A percentile compares a stretch with the other conserved stretches of the same genome.
phyloP scores from a whole-genome alignment of 2,329 filamentous ascomycete species.

The Aspergillus tamarii region DNA sequence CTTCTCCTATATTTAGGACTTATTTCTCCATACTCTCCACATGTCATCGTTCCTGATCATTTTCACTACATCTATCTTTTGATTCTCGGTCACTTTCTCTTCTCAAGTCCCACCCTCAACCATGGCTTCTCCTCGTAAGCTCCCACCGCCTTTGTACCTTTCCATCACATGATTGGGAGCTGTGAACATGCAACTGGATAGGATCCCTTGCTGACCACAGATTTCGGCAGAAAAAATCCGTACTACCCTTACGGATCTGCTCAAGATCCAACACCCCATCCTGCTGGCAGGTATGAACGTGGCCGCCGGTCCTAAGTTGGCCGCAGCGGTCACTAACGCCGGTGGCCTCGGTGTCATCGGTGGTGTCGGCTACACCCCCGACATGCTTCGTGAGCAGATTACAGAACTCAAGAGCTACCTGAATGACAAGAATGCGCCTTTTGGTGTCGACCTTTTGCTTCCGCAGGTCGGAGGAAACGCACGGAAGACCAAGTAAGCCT shows the following conservation, averaged over 20 bases:
- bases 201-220: slow-evolving; percentile 27
- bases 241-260: slow-evolving; percentile 90
- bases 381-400: slow-evolving; percentile 95
- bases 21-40: slow-evolving; percentile 1
- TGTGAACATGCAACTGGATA: slow-evolving; percentile 12
- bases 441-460: slow-evolving; percentile 62
- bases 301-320: slow-evolving; percentile 92
- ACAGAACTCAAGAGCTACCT: slow-evolving; percentile 75
- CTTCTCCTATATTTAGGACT: slow-evolving; percentile 8
- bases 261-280: slow-evolving; percentile 96
- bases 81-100: slow-evolving; percentile 9
- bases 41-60: slow-evolving; percentile 2
- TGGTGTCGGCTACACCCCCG: slow-evolving; percentile 87
- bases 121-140: slow-evolving; percentile 83
- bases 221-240: slow-evolving; percentile 73
- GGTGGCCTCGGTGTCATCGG: slow-evolving; percentile 96
- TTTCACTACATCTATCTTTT: slow-evolving; percentile 5
- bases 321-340: slow-evolving; percentile 94
- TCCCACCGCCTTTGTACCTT: slow-evolving; percentile 9
- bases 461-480: slow-evolving; percentile 94
- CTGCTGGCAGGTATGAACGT: slow-evolving; percentile 99
- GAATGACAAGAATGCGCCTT: slow-evolving; percentile 26
- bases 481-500: slow-evolving; percentile 82
- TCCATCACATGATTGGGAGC: slow-evolving; percentile 22
- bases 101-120: slow-evolving; percentile 15